Evolutionary conservation across 805 yeast genomes (phyloP), one percentile per base, ranked within the genome.

Genomic region (Starmerella potacharoeniae): DNA sequence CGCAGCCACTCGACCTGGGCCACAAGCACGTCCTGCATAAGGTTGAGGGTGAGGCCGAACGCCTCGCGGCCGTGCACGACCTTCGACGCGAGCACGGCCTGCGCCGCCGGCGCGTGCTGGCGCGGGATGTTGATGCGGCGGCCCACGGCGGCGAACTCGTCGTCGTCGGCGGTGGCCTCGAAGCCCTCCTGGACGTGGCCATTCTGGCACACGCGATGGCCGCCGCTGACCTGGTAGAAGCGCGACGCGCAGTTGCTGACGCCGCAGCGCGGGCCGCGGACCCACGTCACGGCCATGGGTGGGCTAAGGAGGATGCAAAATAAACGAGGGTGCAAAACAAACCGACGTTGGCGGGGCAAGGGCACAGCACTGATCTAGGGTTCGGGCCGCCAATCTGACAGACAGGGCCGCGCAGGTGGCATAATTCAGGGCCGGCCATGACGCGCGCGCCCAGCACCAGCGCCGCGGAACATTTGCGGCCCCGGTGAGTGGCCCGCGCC

Each of bases 151-250:
- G 58, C 62, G 52, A 66, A 66, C 11, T 74, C 62, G 57, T 70
- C 73, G 57, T 68, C 69, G n/a, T 72, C 70, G 17, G 79, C 77
- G 36, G 80, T 69, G 51, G 11, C 75, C 59, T 85, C 86, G 58
- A 81, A 84, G 37, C 90, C 89, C 60, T 83, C 91, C 68, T 80
- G 78, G 22, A 90, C 89, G 69, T 91, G 98, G 5, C 97, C 97
- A 64, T 78, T 84, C 63, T 86, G 91, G 67, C 98, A 91, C 10
- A 90, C 83, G 55, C 82, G 77, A 51, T 79, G 79, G 30, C 98
- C 98, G 63, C 85, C 87, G 3, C 80, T 71, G 34, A 79, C 68
- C 51, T 83, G 76, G 80, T 87, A 91, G 51, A 83, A 76, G 40
- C 81, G 71, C 0, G 96, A 85, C 4, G 85, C 80, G 69, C 98